A percentile compares a stretch with the other conserved stretches of the same genome.
Evolutionary conservation across 2,329 filamentous ascomycete genomes (phyloP).

Genomic region (Ceratocystis alfenasii): DNA sequence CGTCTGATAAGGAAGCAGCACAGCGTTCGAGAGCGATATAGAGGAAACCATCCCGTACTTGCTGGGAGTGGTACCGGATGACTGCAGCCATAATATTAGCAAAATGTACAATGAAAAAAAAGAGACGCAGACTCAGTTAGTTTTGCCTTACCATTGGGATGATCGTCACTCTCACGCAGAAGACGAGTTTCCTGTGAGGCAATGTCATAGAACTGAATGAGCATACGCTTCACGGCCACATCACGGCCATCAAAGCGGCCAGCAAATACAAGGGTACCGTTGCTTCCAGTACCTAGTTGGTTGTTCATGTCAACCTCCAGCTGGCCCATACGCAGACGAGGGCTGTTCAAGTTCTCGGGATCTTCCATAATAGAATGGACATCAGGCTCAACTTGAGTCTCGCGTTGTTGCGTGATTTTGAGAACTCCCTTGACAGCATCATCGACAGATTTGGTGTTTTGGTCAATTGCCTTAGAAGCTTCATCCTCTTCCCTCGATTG

Average conservation of each 20-base stretch:
- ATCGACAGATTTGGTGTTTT: slow-evolving; percentile 37
- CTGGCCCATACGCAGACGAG: slow-evolving; percentile 49
- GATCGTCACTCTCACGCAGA: slow-evolving; percentile 84
- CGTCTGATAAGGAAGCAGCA: slow-evolving; percentile 82
- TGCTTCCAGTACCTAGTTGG: slow-evolving; percentile 68
- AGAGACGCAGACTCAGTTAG: background rate
- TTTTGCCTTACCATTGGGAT: slow-evolving; percentile 56
- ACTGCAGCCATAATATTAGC: slow-evolving; percentile 41
- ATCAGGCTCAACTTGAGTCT: slow-evolving; percentile 44
- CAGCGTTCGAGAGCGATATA: slow-evolving; percentile 95
- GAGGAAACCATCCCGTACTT: slow-evolving; percentile 76
- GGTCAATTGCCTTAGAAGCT: slow-evolving; percentile 22
- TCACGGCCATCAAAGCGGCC: slow-evolving; percentile 89
- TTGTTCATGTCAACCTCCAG: slow-evolving; percentile 53
- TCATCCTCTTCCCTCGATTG: slow-evolving; percentile 39
- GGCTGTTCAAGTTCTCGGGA: slow-evolving; percentile 47
- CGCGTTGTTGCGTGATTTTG: slow-evolving; percentile 41
- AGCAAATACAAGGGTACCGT: slow-evolving; percentile 91
- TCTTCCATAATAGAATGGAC: slow-evolving; percentile 46
- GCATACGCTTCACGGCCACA: slow-evolving; percentile 92
- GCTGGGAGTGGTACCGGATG: slow-evolving; percentile 89
- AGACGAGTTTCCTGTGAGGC: slow-evolving; percentile 87
- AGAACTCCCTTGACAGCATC: slow-evolving; percentile 50
- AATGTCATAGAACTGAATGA: slow-evolving; percentile 90
- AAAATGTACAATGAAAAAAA: background rate